Evolutionary conservation across 306 rosid genomes (phyloP), one percentile per base, ranked within the genome.

Genomic region (Medicago arabica): DNA sequence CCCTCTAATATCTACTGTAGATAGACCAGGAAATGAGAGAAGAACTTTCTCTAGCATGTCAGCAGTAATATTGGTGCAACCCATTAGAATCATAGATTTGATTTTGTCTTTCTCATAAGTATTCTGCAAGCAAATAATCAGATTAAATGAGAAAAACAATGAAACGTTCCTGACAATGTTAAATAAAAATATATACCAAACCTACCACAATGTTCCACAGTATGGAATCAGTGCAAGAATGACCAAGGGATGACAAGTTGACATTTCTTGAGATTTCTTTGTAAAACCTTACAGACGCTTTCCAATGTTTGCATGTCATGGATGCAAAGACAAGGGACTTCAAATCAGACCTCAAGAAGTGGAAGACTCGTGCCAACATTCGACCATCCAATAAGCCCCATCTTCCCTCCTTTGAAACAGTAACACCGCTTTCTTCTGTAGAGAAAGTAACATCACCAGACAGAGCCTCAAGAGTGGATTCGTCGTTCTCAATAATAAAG

Each of bases 301-400:
- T 89, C 99, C 99, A 96, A 78, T 86, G 97, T 83, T 87, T 89
- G 85, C 99, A 96, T 77, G 98, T 90, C 81, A 85, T 53, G 65
- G 99, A 88, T 41, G 96, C 96, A 68, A 85, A 82, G 65, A 72
- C 77, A 71, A 92, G 92, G 75, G 99, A 88, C 84, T 87, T 89
- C 78, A 92, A 77, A 85, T 96, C 96, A 36, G 88, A 83, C 80
- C 91, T 88, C 83, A 96, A 54, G 85, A 80, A 85, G 81, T 96
- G 98, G 84, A 96, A 92, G 49, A 96, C 80, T 21, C 91, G 84
- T 3, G 93, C 99, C 75, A 96, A 82, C 74, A 89, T 73, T 75
- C 69, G 87, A 57, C 96, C 96, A 78, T 89, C 87, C 83, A 96
- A 87, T 75, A 86, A 68, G 40, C 90, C 93, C 97, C 98, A 90